Base-by-base conservation (phyloP, 2,329 filamentous ascomycete species). In the Xylariales sp. region DNA sequence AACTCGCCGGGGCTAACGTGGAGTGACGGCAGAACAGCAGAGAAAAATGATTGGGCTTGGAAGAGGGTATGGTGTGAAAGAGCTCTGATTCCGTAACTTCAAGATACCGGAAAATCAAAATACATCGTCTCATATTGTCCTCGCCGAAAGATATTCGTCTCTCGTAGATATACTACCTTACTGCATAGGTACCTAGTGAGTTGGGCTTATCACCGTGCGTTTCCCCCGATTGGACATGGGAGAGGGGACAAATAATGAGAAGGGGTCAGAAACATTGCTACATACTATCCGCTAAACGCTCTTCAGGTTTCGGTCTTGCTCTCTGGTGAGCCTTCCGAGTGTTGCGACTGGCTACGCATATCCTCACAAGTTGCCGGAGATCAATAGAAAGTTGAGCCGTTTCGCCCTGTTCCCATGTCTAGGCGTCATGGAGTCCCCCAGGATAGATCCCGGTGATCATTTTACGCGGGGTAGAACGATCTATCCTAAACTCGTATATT, bases 371-470 rank as follows among this genome's bases (percentile, higher is more conserved):
- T 32, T 34, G 43, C 28, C 2, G 39, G 28, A 18, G 43, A 49
- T 16, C 3, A 58, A 18, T 43, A 32, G 41, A 55, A 59, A 3
- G 34, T 28, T 6, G 28, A 50, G n/a, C 23, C 10, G 62, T 48
- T 41, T 68, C 52, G 62, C 46, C 16, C 45, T 1, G 41, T 43
- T n/a, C 50, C 56, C 34, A 52, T 6, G 56, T 12, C 56, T 32
- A 28, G 34, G 54, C 41, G 45, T 54, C 55, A 45, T 34, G 48
- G 48, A 50, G 12, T 2, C 23, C 30, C 50, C 32, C 30, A 57
- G 61, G 52, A 62, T 41, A 32, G 62, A 68, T 65, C 62, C 57
- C 50, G 62, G 66, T 58, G 66, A 68, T 68, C 56, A 7, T 30
- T 63, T 36, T 41, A 10, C 46, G 39, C 45, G 39, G 49, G 57